Evolutionary conservation across 176 grass and related monocot genomes (phyloP), one percentile per base, ranked within the genome.

Genomic region (Triticum timopheevii): DNA sequence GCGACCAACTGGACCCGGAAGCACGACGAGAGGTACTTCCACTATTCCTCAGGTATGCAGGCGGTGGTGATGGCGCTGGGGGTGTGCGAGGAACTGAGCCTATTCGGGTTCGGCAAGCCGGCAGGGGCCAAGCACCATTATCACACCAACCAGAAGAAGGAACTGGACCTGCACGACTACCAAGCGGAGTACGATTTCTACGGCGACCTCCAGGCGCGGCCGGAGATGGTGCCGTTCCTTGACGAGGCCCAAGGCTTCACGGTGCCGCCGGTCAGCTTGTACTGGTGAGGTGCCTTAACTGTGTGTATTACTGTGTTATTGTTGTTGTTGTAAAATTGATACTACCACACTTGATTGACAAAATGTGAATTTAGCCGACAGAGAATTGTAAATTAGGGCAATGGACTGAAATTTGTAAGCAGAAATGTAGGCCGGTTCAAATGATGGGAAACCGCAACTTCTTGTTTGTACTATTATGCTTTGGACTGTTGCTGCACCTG

Each of bases 171-270:
- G 87, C 95, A 95, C 82, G 93, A 98, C 84, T 95, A 98, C 82
- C 73, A 88, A 80, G 95, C 93, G 34, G 95, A 98, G 91, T 95
- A 95, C 86, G 88, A 90, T 17, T 93, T 95, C 82, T 98, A 98
- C 88, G 13, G 66, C 22, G 87, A 98, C 85, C 88, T 95, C 50
- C 59, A 92, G 56, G 72, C 66, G 39, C 85, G 87, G 28, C 95
- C 95, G 38, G 71, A 91, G 86, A 73, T 40, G 23, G 82, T 97
- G 13, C 95, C 95, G 22, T 94, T 94, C 75, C 88, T 97, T 4
- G 59, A 77, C 33, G 86, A 79, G 36, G 54, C 49, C 5, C 78
- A 61, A 5, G 54, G 79, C 6, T 86, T 90, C 88, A 78, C n/a
- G 54, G 3, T 79, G 65, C 88, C 84, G 23, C 84, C 79, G n/a